phyloP scores from a whole-genome alignment of 768 basidiomycete species.

The Russula sp. region DNA sequence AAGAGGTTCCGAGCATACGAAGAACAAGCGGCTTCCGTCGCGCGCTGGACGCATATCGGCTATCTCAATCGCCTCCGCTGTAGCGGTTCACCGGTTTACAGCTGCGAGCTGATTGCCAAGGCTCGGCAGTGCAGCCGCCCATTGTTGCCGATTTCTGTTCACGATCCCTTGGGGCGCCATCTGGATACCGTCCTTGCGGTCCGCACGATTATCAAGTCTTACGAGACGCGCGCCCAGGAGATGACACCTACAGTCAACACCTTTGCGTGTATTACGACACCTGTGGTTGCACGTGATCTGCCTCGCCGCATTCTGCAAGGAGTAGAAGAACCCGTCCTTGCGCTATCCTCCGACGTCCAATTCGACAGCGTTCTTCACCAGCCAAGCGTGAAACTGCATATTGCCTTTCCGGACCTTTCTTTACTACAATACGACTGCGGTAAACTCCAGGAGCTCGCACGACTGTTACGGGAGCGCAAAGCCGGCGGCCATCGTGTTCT shows the following conservation, averaged over 20 bases:
- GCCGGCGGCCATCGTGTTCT: conserved; percentile 84
- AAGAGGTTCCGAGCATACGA: conserved; percentile 46
- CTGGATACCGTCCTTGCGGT: conserved; percentile 45
- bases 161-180: conserved; percentile 39
- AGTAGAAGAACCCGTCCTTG: conserved; percentile 32
- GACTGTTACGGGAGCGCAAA: conserved; percentile 77
- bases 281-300: conserved; percentile 73
- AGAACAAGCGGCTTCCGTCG: conserved; percentile 49
- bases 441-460: conserved; percentile 83
- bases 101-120: conserved; percentile 40
- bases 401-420: conserved; percentile 89
- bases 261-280: conserved; percentile 80
- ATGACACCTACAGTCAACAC: conserved; percentile 54
- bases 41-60: conserved; percentile 66
- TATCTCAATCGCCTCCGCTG: conserved; percentile 78
- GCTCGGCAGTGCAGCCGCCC: conserved; percentile 43
- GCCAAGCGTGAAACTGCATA: conserved; percentile 78
- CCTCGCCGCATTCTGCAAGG: conserved; percentile 59
- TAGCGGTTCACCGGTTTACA: conserved; percentile 39
- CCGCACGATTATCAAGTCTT: conserved; percentile 60
- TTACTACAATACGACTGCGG: conserved; percentile 95
- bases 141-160: conserved; percentile 50
- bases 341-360: conserved; percentile 34
- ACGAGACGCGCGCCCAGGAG: conserved; percentile 53
- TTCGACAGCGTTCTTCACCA: conserved; percentile 73